Base-by-base conservation (phyloP, 495 filamentous ascomycete species). In the Articulospora tetracladia region DNA sequence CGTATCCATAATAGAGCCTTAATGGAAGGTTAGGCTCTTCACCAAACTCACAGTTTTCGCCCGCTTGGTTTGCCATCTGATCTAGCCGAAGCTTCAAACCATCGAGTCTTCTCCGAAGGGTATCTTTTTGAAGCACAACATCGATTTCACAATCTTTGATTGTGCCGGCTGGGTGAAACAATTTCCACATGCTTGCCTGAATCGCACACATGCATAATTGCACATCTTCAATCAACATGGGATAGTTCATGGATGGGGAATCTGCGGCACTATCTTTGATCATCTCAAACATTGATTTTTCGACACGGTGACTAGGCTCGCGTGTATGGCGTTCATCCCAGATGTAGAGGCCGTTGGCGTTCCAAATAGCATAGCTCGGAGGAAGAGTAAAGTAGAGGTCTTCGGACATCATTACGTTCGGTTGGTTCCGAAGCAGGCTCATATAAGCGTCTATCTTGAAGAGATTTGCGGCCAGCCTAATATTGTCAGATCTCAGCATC, bases 371-470 rank as follows among this genome's bases (percentile, higher is more conserved):
- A 26, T 55, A 66, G 1, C 67, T 66, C 12, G 36, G 36, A 0
- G 65, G 57, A n/a, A 67, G 19, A 32, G 54, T 13, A 22, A 64
- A 63, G 32, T 69, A 53, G 1, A 69, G 41, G 46, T 69, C 69
- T 55, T 67, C 62, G 4, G 55, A 30, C 19, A 58, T 54, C 30
- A 71, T 26, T 4, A 59, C 6, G 1, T 60, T 41, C 26, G 64
- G 65, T 30, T 69, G 64, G 46, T 49, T 12, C 15, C 56, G 51
- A 2, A 71, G 10, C 11, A 71, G 48, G n/a, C 57, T 59, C 7
- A 71, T 24, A 41, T 69, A 71, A 0, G 60, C 39, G 30, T 71
- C 69, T 47, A 69, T 49, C 26, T 69, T 71, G 53, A 62, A 66
- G 0, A 71, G 26, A 49, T 59, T 62, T 34, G 60, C 50, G 20